phyloP scores from a whole-genome alignment of 371 early-diverging fungal species.

The Mortierella sp. region DNA sequence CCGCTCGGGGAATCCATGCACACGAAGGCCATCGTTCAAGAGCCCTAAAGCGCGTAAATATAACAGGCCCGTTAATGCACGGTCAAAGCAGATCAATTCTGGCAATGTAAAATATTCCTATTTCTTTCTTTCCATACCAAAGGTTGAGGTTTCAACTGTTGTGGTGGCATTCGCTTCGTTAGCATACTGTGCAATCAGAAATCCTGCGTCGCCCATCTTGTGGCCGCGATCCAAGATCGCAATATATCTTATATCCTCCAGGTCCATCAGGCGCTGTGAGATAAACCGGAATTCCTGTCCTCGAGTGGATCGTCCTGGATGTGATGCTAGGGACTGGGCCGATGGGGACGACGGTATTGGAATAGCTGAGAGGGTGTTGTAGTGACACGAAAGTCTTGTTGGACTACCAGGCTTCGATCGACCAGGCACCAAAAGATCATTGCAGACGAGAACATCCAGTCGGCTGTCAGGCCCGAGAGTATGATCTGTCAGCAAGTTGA shows the following conservation, averaged over 20 bases:
- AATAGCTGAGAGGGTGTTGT: slow-evolving; percentile 27
- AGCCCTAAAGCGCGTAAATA: slow-evolving; percentile 27
- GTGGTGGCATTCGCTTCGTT: slow-evolving; percentile 53
- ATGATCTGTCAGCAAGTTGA: slow-evolving; percentile 66
- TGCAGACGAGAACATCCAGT: slow-evolving; percentile 65
- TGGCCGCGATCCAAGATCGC: slow-evolving; percentile 61
- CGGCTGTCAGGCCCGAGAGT: slow-evolving; percentile 51
- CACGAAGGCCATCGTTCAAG: slow-evolving; percentile 49
- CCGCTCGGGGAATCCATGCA: slow-evolving; percentile 55
- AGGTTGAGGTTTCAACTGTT: slow-evolving; percentile 63
- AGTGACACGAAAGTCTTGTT: slow-evolving; percentile 22
- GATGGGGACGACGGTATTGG: slow-evolving; percentile 46
- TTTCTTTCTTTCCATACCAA: slow-evolving; percentile 42
- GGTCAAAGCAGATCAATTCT: neutral
- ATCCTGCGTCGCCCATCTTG: slow-evolving; percentile 56
- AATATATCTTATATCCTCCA: slow-evolving; percentile 55
- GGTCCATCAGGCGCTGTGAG: slow-evolving; percentile 26
- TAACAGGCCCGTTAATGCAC: no score
- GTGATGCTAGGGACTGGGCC: neutral
- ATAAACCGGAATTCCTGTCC: slow-evolving; percentile 40
- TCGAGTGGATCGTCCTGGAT: slow-evolving; percentile 3
- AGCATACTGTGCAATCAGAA: slow-evolving; percentile 69
- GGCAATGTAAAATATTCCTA: neutral
- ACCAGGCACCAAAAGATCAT: slow-evolving; percentile 22
- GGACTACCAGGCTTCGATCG: slow-evolving; percentile 12